Percentiles rank a stretch among this genome's conserved stretches.
Conservation (phyloP, 495 filamentous ascomycete species). For the Lepidopterella palustris region DNA sequence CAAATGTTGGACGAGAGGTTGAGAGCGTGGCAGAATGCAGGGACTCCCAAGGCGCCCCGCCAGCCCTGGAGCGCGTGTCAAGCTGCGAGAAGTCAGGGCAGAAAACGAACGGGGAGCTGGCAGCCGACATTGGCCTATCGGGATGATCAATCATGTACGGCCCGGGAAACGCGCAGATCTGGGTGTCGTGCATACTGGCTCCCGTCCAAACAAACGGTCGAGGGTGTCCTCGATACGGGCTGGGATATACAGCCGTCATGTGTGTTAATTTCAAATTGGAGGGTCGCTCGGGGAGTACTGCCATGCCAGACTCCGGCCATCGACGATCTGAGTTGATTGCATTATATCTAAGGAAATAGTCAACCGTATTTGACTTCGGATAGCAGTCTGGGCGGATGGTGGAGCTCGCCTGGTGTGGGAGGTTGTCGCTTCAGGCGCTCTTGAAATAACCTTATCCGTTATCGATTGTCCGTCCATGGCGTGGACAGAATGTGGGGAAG, state of each 20-base stretch:
- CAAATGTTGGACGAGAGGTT: constrained; percentile 16
- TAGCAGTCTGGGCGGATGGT: too few relatives aligned
- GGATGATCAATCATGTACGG: constrained; percentile 24
- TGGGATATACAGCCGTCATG: neutral
- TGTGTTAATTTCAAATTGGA: neutral
- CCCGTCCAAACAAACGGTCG: constrained; percentile 15
- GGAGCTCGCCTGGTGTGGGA: too few relatives aligned
- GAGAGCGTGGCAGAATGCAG: constrained; percentile 28
- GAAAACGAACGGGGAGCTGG: constrained; percentile 9
- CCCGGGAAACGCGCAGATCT: constrained; percentile 21
- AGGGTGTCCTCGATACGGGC: constrained; percentile 7
- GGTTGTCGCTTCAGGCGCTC: too few relatives aligned
- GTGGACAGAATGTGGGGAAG: too few relatives aligned
- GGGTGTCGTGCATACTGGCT: constrained; percentile 24
- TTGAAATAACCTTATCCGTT: too few relatives aligned
- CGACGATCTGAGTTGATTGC: neutral
- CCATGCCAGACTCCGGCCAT: constrained; percentile 4
- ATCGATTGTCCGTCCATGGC: too few relatives aligned
- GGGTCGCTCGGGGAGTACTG: too few relatives aligned
- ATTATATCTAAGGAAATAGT: too few relatives aligned
- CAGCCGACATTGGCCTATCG: constrained; percentile 28
- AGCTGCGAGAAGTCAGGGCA: constrained; percentile 16
- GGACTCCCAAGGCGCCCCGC: constrained; percentile 6
- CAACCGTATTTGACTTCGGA: too few relatives aligned
- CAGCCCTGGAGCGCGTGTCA: neutral